phyloP scores from a whole-genome alignment of 352 stramenopile genomes.

The Pythium brachiatum region DNA sequence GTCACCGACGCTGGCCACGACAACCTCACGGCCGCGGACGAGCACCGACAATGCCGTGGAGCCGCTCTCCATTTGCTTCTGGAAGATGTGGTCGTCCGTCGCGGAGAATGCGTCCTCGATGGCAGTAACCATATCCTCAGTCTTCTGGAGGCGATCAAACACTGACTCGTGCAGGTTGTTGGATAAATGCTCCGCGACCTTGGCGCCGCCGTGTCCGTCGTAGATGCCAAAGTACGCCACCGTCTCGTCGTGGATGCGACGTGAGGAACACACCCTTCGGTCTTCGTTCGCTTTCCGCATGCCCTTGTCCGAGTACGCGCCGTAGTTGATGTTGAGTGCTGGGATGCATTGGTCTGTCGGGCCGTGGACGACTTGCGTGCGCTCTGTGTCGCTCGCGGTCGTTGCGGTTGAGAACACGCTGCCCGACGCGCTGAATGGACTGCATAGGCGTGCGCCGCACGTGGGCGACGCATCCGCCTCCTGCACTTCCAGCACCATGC shows the following conservation, averaged over 20 bases:
- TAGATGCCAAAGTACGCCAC: slow-evolving; percentile 85
- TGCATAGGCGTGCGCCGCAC: slow-evolving; percentile 13
- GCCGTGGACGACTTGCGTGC: slow-evolving; percentile 52
- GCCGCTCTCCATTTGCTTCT: slow-evolving; percentile 64
- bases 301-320: slow-evolving; percentile 70
- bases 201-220: slow-evolving; percentile 72
- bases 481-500: slow-evolving; percentile 59
- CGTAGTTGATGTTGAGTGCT: slow-evolving; percentile 57
- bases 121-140: slow-evolving; percentile 24
- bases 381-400: slow-evolving; percentile 71
- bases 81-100: slow-evolving; percentile 75
- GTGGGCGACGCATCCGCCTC: slow-evolving; percentile 21
- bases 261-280: slow-evolving; percentile 47
- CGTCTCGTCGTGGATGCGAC: slow-evolving; percentile 50
- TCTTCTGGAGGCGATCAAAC: slow-evolving; percentile 46
- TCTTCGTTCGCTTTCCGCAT: slow-evolving; percentile 79
- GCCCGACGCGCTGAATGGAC: slow-evolving; percentile 47
- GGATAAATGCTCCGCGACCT: slow-evolving; percentile 66
- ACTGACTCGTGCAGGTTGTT: slow-evolving; percentile 60
- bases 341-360: slow-evolving; percentile 52
- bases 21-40: slow-evolving; percentile 42
- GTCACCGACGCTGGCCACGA: slow-evolving; percentile 75
- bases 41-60: slow-evolving; percentile 70
- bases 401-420: slow-evolving; percentile 76
- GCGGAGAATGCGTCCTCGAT: slow-evolving; percentile 45